Evolutionary conservation across 2,329 filamentous ascomycete species (phyloP), one percentile per base, ranked within the genome.

Genomic region (Trichoderma semiorbis): DNA sequence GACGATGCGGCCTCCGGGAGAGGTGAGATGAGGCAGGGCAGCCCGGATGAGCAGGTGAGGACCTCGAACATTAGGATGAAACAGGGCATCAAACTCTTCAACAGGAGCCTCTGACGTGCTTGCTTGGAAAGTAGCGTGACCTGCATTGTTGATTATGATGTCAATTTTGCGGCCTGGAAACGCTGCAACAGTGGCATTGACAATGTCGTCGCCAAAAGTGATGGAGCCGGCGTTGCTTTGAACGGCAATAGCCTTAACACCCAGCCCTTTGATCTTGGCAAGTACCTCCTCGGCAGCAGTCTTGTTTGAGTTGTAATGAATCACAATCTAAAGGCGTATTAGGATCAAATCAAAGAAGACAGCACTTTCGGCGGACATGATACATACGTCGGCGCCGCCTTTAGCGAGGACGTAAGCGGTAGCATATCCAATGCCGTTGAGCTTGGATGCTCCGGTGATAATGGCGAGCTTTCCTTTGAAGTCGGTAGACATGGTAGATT

Each of bases 161-260:
- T 91, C 89, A 73, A 91, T 86, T 73, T 84, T 84, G 32, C 85
- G 85, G 74, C 47, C 47, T 16, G 61, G 60, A 2, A 87, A 90
- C 36, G 80, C 82, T 3, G 81, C 74, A 1, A 90, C 81, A 0
- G 86, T 83, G 12, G 81, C 79, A 2, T 83, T 78, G 24, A 91
- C 82, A 6, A 91, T 86, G 75, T 92, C 85, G 2, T 87, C 88
- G 79, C 89, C 84, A 34, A 92, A 82, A n/a, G 86, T 85, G 21
- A 87, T 77, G 6, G 85, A 84, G 5, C 83, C 81, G 62, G 85
- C 80, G 3, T 70, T 70, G 60, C 60, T 58, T n/a, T 70, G 69
- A 14, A 70, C 47, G 28, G 50, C 47, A 32, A 70, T 58, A n/a
- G 39, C 69, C 47, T 65, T 10, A 8, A 65, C 69, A 3, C 69